Conservation (phyloP, 2,329 filamentous ascomycete genomes). For the Didymella glomerata region DNA sequence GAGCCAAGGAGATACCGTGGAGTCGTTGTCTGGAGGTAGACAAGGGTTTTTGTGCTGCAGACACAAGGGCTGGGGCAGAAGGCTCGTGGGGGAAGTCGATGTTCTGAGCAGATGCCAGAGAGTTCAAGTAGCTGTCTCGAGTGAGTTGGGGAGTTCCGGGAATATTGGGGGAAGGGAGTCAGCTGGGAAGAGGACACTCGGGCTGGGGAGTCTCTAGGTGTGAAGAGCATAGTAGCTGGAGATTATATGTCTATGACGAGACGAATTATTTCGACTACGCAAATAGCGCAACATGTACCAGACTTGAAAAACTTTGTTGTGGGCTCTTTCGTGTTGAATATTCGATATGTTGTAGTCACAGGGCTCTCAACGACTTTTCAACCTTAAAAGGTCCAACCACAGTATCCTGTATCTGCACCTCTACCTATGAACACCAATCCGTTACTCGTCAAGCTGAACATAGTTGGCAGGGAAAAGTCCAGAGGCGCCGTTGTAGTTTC, state of each 20-base stretch:
- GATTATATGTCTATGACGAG: neutral
- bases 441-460: constrained; percentile 57
- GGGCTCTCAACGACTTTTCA: constrained; percentile 1
- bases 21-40: neutral
- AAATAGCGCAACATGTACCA: neutral
- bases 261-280: neutral
- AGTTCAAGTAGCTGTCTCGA: neutral
- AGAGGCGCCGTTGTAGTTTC: constrained; percentile 77
- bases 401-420: neutral
- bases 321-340: neutral
- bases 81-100: neutral
- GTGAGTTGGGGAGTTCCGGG: neutral
- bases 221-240: too few species aligned
- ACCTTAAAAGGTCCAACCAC: constrained; percentile 6
- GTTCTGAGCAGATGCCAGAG: neutral
- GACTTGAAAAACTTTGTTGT: neutral
- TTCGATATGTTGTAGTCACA: neutral
- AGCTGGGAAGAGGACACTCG: neutral
- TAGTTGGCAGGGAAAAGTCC: constrained; percentile 78
- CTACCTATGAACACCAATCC: neutral
- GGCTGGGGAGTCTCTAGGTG: too few species aligned
- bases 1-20: too few species aligned
- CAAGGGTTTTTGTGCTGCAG: neutral
- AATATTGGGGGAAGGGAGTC: neutral
- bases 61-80: neutral